These are phyloP conservation scores for Malus domestica DNA, from an alignment of 306 rosid genomes.

Conservation along the genomic window ASM211411v1 NC_041800.1:1698001-1698500, in stretches of 20 bases:
- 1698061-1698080: too few species aligned
- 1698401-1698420: background rate
- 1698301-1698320: background rate
- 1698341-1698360: background rate
- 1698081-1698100: too few species aligned
- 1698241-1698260: background rate
- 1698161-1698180: background rate
- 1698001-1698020: background rate
- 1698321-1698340: background rate
- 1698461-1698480: slow-evolving; percentile 68
- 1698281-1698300: background rate
- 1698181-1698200: slow-evolving; percentile 1
- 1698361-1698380: background rate
- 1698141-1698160: background rate
- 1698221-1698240: background rate
- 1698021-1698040: background rate
- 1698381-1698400: background rate
- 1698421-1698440: slow-evolving; percentile 65
- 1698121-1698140: background rate
- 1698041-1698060: background rate
- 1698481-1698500: slow-evolving; percentile 57
- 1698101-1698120: too few species aligned
- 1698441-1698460: slow-evolving; percentile 74
- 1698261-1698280: background rate
- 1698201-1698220: background rate